These are phyloP conservation scores for Oxytropis ochrocephala DNA, from an alignment of 306 rosid genomes.

Conservation along the genomic window DNA sequence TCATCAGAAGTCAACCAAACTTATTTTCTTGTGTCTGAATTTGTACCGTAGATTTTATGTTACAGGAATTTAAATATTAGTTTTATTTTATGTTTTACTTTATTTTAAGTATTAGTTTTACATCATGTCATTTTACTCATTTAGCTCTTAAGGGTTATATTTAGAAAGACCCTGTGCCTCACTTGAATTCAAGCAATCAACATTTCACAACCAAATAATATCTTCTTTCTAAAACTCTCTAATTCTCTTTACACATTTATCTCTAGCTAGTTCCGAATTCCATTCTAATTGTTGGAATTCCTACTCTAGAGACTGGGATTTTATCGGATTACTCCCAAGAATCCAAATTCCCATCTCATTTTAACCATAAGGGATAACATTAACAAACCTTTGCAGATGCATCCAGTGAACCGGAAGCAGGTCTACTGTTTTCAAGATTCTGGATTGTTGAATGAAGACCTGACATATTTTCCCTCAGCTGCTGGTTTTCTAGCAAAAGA, in stretches of 20 bases:
- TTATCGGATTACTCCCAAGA: neutral
- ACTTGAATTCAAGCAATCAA: too few species aligned
- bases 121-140: neutral
- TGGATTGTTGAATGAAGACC: constrained; percentile 53
- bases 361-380: constrained; percentile 9
- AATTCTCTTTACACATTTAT: too few species aligned
- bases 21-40: neutral
- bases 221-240: too few species aligned
- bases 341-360: neutral
- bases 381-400: constrained; percentile 55
- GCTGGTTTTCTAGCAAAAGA: constrained; percentile 61
- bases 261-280: too few species aligned
- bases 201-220: too few species aligned
- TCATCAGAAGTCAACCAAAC: neutral
- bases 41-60: constrained; percentile 12
- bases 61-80: neutral
- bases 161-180: too few species aligned
- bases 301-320: too few species aligned
- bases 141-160: too few species aligned
- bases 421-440: constrained; percentile 40
- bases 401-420: constrained; percentile 37
- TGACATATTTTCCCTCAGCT: constrained; percentile 47
- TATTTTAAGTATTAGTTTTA: neutral
- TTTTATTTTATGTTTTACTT: too few species aligned
- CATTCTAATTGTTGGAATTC: too few species aligned